Percentiles rank a stretch among this genome's conserved stretches.
Evolutionary conservation across 78 protist species (phyloP).

Genomic region (Acrasis kona): DNA sequence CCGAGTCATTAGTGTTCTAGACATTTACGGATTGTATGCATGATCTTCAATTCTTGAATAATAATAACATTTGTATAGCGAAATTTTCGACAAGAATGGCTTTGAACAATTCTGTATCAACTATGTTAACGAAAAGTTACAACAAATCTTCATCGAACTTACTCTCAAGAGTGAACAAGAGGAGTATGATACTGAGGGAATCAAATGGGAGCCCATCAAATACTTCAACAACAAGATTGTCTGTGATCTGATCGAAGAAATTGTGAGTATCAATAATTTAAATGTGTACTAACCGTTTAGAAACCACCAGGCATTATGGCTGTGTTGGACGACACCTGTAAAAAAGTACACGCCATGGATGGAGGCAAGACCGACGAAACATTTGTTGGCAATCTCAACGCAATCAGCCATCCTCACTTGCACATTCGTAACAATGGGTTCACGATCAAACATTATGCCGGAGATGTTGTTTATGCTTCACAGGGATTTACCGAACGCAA

Average conservation of each 20-base stretch:
- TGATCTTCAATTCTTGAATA: constrained; percentile 50
- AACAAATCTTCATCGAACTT: constrained; percentile 83
- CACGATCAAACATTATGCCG: constrained; percentile 81
- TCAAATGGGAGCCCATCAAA: constrained; percentile 61
- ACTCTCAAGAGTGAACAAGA: constrained; percentile 79
- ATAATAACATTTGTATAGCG: constrained; percentile 25
- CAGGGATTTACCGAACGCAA: constrained; percentile 68
- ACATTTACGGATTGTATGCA: constrained; percentile 93
- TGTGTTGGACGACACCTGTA: constrained; percentile 78
- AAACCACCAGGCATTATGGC: constrained; percentile 70
- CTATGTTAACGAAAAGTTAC: constrained; percentile 90
- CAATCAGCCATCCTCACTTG: background rate
- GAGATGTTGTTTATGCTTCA: constrained; percentile 66
- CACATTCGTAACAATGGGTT: constrained; percentile 5
- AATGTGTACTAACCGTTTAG: background rate
- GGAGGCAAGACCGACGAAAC: constrained; percentile 53
- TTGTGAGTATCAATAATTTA: constrained; percentile 9
- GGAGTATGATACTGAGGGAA: constrained; percentile 78
- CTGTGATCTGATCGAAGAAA: constrained; percentile 76
- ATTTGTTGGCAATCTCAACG: background rate
- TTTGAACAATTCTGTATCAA: constrained; percentile 95
- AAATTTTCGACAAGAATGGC: constrained; percentile 77
- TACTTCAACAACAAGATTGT: constrained; percentile 71
- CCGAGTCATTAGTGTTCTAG: constrained; percentile 74
- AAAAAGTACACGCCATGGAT: constrained; percentile 59